Conservation (phyloP, 768 basidiomycete species). For the Lentinula boryana region DNA sequence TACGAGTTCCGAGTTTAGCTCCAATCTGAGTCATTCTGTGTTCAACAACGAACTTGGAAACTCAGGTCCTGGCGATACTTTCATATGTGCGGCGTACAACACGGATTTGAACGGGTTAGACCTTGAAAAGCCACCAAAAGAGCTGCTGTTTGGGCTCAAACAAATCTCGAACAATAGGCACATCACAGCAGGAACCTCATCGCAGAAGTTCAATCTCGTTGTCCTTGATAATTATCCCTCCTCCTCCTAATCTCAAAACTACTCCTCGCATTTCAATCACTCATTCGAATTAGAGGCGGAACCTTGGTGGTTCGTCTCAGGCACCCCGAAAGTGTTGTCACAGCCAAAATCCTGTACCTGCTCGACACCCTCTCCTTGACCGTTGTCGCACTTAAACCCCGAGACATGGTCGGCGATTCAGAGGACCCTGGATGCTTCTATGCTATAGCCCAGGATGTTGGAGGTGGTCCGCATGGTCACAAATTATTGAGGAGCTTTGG, state of each 20-base stretch:
- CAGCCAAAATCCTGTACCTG: constrained; percentile 19
- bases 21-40: neutral
- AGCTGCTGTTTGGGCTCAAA: neutral
- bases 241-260: constrained; percentile 19
- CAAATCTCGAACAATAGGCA: neutral
- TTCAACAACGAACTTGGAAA: constrained; percentile 8
- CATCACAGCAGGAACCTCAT: neutral
- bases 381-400: constrained; percentile 16
- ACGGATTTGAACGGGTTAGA: neutral
- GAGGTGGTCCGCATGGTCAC: constrained; percentile 6
- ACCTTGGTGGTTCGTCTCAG: constrained; percentile 18
- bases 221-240: constrained; percentile 18
- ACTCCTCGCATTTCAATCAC: constrained; percentile 16
- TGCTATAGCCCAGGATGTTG: constrained; percentile 15
- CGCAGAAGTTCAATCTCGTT: constrained; percentile 16
- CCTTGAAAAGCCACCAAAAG: constrained; percentile 7
- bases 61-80: too few relatives aligned
- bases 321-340: constrained; percentile 14
- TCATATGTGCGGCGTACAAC: neutral
- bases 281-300: constrained; percentile 6
- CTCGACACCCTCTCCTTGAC: constrained; percentile 15
- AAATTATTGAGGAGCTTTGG: constrained; percentile 6
- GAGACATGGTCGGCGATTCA: constrained; percentile 11
- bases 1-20: neutral
- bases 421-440: constrained; percentile 20